These are phyloP conservation scores for Aspergillus flavus DNA, from an alignment of 2,329 filamentous ascomycete genomes.

Conservation along the genomic window DNA sequence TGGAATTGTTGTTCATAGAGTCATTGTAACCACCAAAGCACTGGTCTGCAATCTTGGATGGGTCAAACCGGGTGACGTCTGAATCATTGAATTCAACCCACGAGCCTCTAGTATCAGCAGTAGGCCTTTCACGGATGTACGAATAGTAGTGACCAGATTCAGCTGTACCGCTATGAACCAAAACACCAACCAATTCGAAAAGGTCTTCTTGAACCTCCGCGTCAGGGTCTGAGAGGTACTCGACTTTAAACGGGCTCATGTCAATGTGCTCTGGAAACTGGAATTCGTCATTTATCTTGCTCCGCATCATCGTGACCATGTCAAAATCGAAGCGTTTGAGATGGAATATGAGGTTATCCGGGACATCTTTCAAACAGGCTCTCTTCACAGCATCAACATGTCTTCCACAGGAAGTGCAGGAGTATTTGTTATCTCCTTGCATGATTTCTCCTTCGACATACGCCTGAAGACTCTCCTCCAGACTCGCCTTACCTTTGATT, in stretches of 20 bases:
- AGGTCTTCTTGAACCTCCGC: constrained; percentile 65
- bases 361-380: constrained; percentile 87
- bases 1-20: constrained; percentile 51
- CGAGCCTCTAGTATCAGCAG: constrained; percentile 47
- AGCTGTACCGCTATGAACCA: constrained; percentile 90
- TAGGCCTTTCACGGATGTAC: constrained; percentile 79
- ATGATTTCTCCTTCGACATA: constrained; percentile 96
- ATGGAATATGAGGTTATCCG: constrained; percentile 93
- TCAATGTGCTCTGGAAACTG: constrained; percentile 82
- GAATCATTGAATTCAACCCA: constrained; percentile 98
- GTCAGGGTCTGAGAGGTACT: constrained; percentile 70
- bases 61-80: constrained; percentile 75
- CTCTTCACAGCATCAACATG: constrained; percentile 93
- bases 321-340: constrained; percentile 65
- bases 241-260: constrained; percentile 87
- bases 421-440: constrained; percentile 99
- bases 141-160: constrained; percentile 98
- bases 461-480: constrained; percentile 88
- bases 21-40: constrained; percentile 78
- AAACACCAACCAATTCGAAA: constrained; percentile 91
- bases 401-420: constrained; percentile 84
- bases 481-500: constrained; percentile 83
- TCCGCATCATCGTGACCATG: constrained; percentile 69
- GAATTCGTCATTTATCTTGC: constrained; percentile 95
- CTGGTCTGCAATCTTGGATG: constrained; percentile 68